phyloP scores from a whole-genome alignment of 2,329 filamentous ascomycete genomes.

The Fusarium acutatum region DNA sequence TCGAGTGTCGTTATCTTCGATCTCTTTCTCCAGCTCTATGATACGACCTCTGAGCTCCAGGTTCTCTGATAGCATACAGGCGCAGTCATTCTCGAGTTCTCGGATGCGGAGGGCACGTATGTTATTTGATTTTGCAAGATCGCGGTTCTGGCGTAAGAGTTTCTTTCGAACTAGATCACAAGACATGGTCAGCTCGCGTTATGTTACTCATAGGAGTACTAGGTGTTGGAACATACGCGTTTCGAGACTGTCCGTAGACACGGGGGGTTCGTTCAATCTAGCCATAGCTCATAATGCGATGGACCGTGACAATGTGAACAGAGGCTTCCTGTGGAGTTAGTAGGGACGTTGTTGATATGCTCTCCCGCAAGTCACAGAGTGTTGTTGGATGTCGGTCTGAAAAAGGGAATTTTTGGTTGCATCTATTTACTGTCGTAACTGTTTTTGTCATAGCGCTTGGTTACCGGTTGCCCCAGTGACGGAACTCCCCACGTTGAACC shows the following conservation, averaged over 20 bases:
- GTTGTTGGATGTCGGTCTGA: slow-evolving; percentile 39
- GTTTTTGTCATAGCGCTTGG: slow-evolving; percentile 38
- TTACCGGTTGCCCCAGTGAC: slow-evolving; percentile 44
- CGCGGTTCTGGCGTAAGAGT: slow-evolving; percentile 84
- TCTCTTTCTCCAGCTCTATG: slow-evolving; percentile 72
- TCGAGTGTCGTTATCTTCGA: slow-evolving; percentile 67
- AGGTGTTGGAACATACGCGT: slow-evolving; percentile 63
- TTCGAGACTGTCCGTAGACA: slow-evolving; percentile 75
- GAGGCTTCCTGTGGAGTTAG: slow-evolving; percentile 25
- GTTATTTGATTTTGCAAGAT: slow-evolving; percentile 82
- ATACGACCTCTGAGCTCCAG: slow-evolving; percentile 76
- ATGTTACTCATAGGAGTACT: not conserved
- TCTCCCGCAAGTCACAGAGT: slow-evolving; percentile 25
- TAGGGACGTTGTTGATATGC: slow-evolving; percentile 17
- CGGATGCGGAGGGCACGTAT: slow-evolving; percentile 80
- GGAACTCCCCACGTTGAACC: slow-evolving; percentile 37
- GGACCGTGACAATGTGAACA: slow-evolving; percentile 4
- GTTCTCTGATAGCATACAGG: slow-evolving; percentile 81
- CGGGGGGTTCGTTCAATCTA: slow-evolving; percentile 78
- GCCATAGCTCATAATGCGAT: slow-evolving; percentile 69
- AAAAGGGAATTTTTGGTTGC: slow-evolving; percentile 40
- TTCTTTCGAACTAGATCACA: slow-evolving; percentile 72
- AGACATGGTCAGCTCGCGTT: slow-evolving; percentile 28
- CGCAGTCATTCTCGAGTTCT: slow-evolving; percentile 77
- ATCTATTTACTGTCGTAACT: slow-evolving; percentile 47